Evolutionary conservation across 106 monocot species (phyloP).

Genomic region (Acanthochlamys bracteata): DNA sequence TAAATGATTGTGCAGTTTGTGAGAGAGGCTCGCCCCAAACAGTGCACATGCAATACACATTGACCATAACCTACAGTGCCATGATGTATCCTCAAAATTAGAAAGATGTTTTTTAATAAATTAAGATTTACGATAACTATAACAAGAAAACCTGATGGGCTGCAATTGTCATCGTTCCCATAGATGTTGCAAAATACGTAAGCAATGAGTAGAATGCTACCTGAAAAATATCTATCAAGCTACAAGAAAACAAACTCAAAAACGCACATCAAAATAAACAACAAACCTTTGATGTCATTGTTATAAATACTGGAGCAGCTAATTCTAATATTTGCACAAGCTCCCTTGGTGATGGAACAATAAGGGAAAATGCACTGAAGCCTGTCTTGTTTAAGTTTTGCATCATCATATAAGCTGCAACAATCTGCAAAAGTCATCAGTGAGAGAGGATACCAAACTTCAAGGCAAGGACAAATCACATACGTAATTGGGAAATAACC

Average conservation of each 20-base stretch:
- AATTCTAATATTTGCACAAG: slow-evolving; percentile 77
- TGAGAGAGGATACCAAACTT: neutral
- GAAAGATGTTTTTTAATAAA: neutral
- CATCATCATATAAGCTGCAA: slow-evolving; percentile 90
- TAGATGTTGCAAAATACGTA: slow-evolving; percentile 88
- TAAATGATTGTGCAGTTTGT: slow-evolving; percentile 97
- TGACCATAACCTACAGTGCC: slow-evolving; percentile 74
- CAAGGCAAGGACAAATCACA: too few species aligned
- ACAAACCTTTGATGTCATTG: slow-evolving; percentile 95
- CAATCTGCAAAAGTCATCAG: slow-evolving; percentile 28
- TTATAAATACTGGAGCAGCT: slow-evolving; percentile 87
- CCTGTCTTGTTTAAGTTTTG: slow-evolving; percentile 45
- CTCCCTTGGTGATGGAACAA: slow-evolving; percentile 58
- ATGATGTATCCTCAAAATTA: neutral
- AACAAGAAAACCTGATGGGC: slow-evolving; percentile 93
- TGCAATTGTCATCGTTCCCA: slow-evolving; percentile 84
- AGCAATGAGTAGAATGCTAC: slow-evolving; percentile 89
- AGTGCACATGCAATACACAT: slow-evolving; percentile 89
- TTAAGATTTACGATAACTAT: neutral
- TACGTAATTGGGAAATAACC: too few species aligned
- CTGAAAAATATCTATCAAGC: too few species aligned
- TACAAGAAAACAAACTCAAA: neutral
- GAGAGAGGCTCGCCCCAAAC: slow-evolving; percentile 97
- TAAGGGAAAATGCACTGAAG: slow-evolving; percentile 42
- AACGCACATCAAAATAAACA: neutral